Percentiles rank a stretch among this genome's conserved stretches.
Conservation (phyloP, 352 stramenopile genomes). For the Globisporangium abappressorium region DNA sequence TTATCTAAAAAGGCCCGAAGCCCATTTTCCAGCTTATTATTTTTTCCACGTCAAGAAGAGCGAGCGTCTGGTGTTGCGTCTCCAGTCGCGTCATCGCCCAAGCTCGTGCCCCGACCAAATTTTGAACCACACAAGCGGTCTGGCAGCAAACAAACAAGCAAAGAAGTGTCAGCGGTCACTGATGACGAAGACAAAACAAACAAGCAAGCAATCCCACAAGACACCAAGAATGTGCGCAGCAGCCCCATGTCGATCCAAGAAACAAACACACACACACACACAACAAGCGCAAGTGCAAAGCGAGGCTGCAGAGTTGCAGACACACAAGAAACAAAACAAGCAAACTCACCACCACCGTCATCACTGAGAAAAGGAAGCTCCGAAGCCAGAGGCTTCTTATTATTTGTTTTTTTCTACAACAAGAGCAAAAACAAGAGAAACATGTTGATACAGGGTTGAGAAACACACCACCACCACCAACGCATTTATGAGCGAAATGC, state of each 20-base stretch:
- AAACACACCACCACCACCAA: not conserved
- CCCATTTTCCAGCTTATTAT: conserved; percentile 2
- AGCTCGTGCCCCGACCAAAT: conserved; percentile 1
- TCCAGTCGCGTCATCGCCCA: not conserved
- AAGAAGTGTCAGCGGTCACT: not conserved
- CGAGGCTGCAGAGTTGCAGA: not conserved
- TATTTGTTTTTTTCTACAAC: conserved; percentile 2
- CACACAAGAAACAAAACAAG: not conserved
- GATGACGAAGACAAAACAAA: not conserved
- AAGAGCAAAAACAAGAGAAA: conserved; percentile 1
- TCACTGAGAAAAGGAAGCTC: conserved; percentile 1
- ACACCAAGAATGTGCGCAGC: not conserved
- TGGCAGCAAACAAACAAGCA: not conserved
- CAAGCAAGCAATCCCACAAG: conserved; percentile 1
- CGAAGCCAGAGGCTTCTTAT: not conserved
- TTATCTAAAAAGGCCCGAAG: conserved; percentile 6
- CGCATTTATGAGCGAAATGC: not conserved
- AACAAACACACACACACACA: not conserved
- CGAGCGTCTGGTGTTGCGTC: not conserved
- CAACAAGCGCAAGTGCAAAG: not conserved
- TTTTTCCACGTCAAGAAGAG: not conserved
- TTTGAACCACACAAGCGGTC: not conserved
- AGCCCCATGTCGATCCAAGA: not conserved
- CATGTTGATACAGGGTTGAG: not conserved
- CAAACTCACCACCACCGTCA: not conserved